Evolutionary conservation across 306 rosid genomes (phyloP).

Genomic region (Chamaecrista fasciculata): DNA sequence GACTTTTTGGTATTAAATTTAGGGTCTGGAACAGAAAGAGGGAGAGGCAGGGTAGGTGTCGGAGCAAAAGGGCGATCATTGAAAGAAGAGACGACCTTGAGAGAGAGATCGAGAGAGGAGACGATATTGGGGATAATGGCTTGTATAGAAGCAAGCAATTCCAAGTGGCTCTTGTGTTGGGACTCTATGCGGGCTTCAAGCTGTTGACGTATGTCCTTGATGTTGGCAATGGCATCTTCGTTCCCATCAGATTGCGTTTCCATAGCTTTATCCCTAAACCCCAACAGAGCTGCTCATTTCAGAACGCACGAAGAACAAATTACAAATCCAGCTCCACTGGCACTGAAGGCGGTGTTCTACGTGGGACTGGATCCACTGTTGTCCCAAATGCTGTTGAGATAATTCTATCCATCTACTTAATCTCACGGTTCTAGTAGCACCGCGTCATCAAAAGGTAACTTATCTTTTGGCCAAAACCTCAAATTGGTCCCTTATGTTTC

Average conservation of each 20-base stretch:
- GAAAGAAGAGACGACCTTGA: constrained; percentile 72
- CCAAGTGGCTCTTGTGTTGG: constrained; percentile 69
- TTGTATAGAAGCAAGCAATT: constrained; percentile 72
- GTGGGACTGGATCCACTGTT: too few species aligned
- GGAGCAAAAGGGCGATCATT: constrained; percentile 74
- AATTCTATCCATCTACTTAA: too few species aligned
- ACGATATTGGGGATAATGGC: constrained; percentile 62
- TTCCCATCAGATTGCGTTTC: constrained; percentile 51
- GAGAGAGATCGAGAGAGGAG: constrained; percentile 79
- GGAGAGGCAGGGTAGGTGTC: constrained; percentile 67
- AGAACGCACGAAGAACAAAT: neutral
- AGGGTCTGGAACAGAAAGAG: constrained; percentile 62
- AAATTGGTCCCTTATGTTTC: too few species aligned
- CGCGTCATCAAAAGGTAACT: too few species aligned
- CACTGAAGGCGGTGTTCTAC: neutral
- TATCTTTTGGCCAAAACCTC: too few species aligned
- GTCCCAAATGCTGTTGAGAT: too few species aligned
- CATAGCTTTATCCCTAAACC: constrained; percentile 35
- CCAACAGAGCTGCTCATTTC: neutral
- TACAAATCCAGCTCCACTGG: neutral
- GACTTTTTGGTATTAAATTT: constrained; percentile 42
- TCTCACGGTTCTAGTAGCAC: too few species aligned
- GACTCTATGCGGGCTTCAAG: constrained; percentile 73
- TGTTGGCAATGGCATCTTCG: constrained; percentile 41
- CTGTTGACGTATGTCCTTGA: constrained; percentile 51